A percentile compares a stretch with the other conserved stretches of the same genome.
Conservation (phyloP, 768 basidiomycete genomes). For the Collybia mongolica region DNA sequence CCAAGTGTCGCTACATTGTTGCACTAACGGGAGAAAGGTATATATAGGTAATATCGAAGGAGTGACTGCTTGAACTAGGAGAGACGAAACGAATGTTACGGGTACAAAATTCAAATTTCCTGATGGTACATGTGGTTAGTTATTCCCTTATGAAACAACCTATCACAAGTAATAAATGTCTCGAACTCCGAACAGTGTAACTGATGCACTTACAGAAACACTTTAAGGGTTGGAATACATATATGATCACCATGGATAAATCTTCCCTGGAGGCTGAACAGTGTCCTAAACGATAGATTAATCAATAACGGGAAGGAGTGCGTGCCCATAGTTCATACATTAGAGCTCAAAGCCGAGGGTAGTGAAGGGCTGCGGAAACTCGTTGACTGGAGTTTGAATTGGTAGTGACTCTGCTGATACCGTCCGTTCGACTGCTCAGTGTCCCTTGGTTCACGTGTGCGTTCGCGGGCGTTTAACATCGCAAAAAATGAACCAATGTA, state of each 20-base stretch:
- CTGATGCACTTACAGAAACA: neutral
- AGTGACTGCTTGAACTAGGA: too few relatives aligned
- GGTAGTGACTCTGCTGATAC: constrained; percentile 1
- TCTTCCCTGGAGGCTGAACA: neutral
- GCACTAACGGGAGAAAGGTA: too few relatives aligned
- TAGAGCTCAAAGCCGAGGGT: neutral
- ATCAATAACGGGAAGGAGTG: neutral
- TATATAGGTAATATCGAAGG: too few relatives aligned
- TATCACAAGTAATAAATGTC: too few relatives aligned
- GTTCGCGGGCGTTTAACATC: constrained; percentile 43
- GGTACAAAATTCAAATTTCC: too few relatives aligned
- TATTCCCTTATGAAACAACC: too few relatives aligned
- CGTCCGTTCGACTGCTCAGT: constrained; percentile 2
- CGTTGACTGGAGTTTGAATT: constrained; percentile 11
- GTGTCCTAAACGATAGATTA: neutral
- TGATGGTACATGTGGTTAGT: too few relatives aligned
- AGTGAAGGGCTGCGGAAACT: constrained; percentile 4
- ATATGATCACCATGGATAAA: neutral
- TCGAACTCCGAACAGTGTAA: too few relatives aligned
- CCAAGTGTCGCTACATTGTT: too few relatives aligned
- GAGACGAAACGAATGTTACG: too few relatives aligned
- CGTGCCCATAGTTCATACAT: neutral
- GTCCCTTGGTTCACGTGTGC: constrained; percentile 11
- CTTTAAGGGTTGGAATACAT: neutral
- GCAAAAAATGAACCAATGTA: constrained; percentile 48